Conservation (phyloP, 371 early-diverging fungal species). For the Mortierella sp. region DNA sequence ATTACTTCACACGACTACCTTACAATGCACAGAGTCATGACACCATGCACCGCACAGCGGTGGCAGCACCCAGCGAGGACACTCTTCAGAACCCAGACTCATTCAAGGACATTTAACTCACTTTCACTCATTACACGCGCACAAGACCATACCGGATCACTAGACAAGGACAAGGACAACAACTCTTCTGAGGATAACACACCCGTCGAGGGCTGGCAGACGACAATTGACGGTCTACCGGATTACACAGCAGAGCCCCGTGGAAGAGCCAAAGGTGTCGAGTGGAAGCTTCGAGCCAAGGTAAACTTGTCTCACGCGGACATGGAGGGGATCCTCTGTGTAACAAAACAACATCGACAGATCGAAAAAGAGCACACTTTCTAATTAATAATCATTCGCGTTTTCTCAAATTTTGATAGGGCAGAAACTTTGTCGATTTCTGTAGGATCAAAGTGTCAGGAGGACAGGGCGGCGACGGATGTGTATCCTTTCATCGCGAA, state of each 20-base stretch:
- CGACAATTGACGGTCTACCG: conserved; percentile 40
- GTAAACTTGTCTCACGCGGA: conserved; percentile 9
- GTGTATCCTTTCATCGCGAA: conserved; percentile 85
- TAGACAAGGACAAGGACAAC: neutral
- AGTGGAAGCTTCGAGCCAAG: conserved; percentile 58
- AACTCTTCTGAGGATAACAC: neutral
- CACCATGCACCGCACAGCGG: conserved; percentile 8
- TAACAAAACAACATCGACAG: neutral
- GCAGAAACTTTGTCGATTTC: conserved; percentile 75
- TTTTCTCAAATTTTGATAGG: conserved; percentile 40
- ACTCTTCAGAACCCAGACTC: neutral
- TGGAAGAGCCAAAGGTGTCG: conserved; percentile 54
- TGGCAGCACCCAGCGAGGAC: conserved; percentile 9
- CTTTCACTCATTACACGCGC: conserved; percentile 13
- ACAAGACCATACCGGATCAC: conserved; percentile 8
- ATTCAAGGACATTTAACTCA: conserved; percentile 15
- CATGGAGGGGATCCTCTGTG: neutral
- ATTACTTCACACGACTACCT: neutral
- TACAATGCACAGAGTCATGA: conserved; percentile 25
- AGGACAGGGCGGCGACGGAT: conserved; percentile 88
- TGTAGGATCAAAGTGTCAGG: conserved; percentile 78
- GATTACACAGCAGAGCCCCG: conserved; percentile 57
- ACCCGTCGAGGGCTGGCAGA: conserved; percentile 46
- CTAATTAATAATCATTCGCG: neutral
- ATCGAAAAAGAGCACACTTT: neutral